Conservation (phyloP, 805 yeast species). For the Candida stauntonica region DNA sequence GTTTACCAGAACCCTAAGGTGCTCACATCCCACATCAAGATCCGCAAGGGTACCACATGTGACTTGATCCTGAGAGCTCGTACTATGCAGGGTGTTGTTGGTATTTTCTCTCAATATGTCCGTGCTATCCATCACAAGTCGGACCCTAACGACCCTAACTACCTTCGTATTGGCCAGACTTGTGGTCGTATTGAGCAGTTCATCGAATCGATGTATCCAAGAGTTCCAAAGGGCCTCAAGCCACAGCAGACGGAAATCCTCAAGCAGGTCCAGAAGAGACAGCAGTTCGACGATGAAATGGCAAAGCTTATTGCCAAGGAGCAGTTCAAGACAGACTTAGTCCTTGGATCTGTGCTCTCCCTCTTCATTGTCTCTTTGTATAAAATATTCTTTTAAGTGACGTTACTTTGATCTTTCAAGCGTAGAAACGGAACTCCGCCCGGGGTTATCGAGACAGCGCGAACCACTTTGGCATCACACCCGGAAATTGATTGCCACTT, state of each 20-base stretch:
- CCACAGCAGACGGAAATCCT: slow-evolving; percentile 35
- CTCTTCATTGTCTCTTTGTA: slow-evolving; percentile 1
- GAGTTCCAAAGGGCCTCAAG: slow-evolving; percentile 52
- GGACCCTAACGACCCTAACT: slow-evolving; percentile 79
- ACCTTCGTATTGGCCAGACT: slow-evolving; percentile 73
- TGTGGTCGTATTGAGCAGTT: slow-evolving; percentile 89
- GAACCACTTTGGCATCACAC: no score
- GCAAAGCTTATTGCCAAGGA: slow-evolving; percentile 23
- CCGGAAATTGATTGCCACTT: no score
- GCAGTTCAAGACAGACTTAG: slow-evolving; percentile 21
- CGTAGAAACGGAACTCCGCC: not conserved
- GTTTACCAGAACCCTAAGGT: slow-evolving; percentile 79
- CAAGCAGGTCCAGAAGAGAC: slow-evolving; percentile 40
- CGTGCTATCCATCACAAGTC: slow-evolving; percentile 76
- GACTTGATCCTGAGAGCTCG: slow-evolving; percentile 68
- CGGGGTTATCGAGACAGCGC: not conserved
- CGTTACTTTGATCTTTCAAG: not conserved
- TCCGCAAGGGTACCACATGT: slow-evolving; percentile 86
- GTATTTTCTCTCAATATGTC: slow-evolving; percentile 71
- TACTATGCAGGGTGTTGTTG: slow-evolving; percentile 69
- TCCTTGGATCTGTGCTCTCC: slow-evolving; percentile 11
- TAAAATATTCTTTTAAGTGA: not conserved
- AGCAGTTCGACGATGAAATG: slow-evolving; percentile 36
- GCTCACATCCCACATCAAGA: slow-evolving; percentile 70
- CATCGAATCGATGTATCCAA: slow-evolving; percentile 73